A percentile compares a stretch with the other conserved stretches of the same genome.
phyloP scores from a whole-genome alignment of 1,284 basidiomycete species.

The Leccinum pachyderme region DNA sequence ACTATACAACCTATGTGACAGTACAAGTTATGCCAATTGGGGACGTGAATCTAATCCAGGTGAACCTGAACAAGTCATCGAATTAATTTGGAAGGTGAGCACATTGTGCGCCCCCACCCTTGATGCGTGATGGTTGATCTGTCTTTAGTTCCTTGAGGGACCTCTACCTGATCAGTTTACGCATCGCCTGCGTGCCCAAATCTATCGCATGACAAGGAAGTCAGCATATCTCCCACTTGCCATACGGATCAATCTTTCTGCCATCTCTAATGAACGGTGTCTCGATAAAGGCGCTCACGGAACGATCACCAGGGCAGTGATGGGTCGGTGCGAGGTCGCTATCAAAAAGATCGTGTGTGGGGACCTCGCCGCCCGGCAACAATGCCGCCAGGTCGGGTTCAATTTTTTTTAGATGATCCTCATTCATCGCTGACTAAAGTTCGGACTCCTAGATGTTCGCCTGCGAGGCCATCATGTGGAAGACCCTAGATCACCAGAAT shows the following conservation, averaged over 20 bases:
- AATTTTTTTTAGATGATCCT: background rate
- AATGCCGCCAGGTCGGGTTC: slow-evolving; percentile 16
- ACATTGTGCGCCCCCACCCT: background rate
- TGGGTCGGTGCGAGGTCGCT: slow-evolving; percentile 8
- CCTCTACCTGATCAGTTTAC: background rate
- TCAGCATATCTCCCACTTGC: slow-evolving; percentile 23
- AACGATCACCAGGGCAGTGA: slow-evolving; percentile 8
- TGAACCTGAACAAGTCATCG: slow-evolving; percentile 20
- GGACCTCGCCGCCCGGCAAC: background rate
- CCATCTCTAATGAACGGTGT: background rate
- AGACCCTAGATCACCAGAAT: slow-evolving; percentile 26
- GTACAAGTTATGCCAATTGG: background rate
- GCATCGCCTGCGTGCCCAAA: slow-evolving; percentile 18
- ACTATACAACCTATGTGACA: slow-evolving; percentile 15
- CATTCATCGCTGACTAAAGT: slow-evolving; percentile 4
- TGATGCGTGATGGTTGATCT: background rate
- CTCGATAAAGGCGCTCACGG: slow-evolving; percentile 13
- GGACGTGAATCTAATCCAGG: background rate
- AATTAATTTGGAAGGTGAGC: slow-evolving; percentile 27
- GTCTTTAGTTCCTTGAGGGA: slow-evolving; percentile 16
- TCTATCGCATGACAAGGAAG: slow-evolving; percentile 33
- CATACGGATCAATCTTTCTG: slow-evolving; percentile 13
- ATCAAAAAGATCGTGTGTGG: slow-evolving; percentile 21
- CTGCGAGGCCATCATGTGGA: slow-evolving; percentile 33
- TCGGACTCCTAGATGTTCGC: slow-evolving; percentile 20